Percentiles rank a stretch among this genome's conserved stretches.
These are phyloP conservation scores for Phytophthora quininea DNA, from an alignment of 352 stramenopile genomes.

Conservation along the genomic window DNA sequence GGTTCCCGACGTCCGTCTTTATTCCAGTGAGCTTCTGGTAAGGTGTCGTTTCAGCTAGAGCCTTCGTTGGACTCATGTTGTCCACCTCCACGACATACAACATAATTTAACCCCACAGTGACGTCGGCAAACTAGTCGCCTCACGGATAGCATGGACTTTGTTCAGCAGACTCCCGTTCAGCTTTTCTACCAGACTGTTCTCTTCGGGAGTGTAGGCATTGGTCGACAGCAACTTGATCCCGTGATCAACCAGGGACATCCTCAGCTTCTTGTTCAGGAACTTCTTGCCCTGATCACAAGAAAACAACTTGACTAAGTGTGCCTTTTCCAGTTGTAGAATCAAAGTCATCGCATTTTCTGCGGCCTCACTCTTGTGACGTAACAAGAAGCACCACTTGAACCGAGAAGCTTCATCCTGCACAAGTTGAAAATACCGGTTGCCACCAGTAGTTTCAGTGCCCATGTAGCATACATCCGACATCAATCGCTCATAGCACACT, in stretches of 20 bases:
- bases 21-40: constrained; percentile 2
- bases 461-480: background rate
- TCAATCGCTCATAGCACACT: background rate
- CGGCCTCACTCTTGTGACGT: background rate
- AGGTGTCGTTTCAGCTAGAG: constrained; percentile 3
- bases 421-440: background rate
- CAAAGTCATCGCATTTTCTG: background rate
- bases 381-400: background rate
- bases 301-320: background rate
- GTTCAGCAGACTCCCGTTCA: constrained; percentile 3
- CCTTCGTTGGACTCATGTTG: constrained; percentile 13
- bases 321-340: background rate
- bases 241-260: background rate
- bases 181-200: constrained; percentile 8
- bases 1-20: constrained; percentile 8
- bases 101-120: constrained; percentile 7
- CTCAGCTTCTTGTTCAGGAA: background rate
- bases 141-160: constrained; percentile 11
- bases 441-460: background rate
- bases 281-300: background rate
- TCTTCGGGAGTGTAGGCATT: constrained; percentile 12
- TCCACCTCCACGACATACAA: constrained; percentile 15
- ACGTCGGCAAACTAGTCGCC: background rate
- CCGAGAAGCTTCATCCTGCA: background rate
- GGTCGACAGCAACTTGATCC: background rate